phyloP scores from a whole-genome alignment of 2,329 filamentous ascomycete species.

The Cladosporium colombiae region DNA sequence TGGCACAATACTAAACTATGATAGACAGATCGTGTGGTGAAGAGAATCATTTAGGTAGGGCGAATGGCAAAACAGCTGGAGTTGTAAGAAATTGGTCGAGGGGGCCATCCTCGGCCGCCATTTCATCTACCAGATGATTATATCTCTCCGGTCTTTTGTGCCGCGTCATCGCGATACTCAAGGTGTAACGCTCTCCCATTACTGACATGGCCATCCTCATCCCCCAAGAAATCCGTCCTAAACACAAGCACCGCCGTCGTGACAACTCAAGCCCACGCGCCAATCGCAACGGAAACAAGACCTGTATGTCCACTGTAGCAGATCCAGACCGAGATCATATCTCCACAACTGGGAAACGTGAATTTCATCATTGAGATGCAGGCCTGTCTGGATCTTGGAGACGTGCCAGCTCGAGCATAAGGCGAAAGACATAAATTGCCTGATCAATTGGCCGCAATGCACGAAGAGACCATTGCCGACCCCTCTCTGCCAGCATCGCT shows the following conservation, averaged over 20 bases:
- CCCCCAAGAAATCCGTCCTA: neutral
- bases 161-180: conserved; percentile 24
- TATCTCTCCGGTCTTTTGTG: no score
- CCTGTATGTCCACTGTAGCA: neutral
- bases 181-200: neutral
- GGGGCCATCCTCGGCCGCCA: no score
- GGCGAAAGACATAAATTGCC: neutral
- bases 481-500: neutral
- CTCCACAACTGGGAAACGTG: conserved; percentile 25
- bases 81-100: no score
- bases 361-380: neutral
- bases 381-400: neutral
- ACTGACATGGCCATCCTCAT: neutral
- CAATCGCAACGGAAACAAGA: neutral
- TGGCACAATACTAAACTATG: no score
- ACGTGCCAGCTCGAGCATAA: neutral
- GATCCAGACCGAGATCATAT: neutral
- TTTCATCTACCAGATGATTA: no score
- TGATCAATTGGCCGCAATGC: neutral
- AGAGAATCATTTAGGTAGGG: no score
- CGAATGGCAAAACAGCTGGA: no score
- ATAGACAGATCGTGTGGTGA: no score
- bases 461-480: neutral
- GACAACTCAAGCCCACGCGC: neutral
- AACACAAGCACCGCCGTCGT: neutral